Evolutionary conservation across 768 basidiomycete species (phyloP), one percentile per base, ranked within the genome.

Genomic region (Leccinum aurantiacum): DNA sequence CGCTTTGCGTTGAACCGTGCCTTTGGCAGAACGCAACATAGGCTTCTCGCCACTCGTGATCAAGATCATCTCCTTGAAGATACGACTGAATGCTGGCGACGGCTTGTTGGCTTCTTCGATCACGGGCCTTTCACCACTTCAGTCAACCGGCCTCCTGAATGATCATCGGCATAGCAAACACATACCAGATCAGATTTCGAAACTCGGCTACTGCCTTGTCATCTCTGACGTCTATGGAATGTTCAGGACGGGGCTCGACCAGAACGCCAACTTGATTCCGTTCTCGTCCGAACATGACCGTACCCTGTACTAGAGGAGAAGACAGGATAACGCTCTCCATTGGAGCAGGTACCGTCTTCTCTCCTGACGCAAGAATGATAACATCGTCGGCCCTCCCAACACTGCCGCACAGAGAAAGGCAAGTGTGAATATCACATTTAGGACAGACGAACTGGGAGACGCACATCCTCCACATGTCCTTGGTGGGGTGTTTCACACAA

Each of bases 31-130:
- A 44, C 78, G 76, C 7, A 74, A 67, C 50, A 85, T 64, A 0
- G 83, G 84, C 62, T 80, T 81, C 1, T 66, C 70, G 14, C 71
- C 38, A 2, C 68, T 65, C 1, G 81, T 71, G 9, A 84, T 63
- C 17, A 84, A 38, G 48, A 85, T 81, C 82, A 83, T 79, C 64
- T 84, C 80, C 67, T 81, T 81, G 69, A 79, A 81, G 6, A 82
- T 74, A 9, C 77, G 71, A 56, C 78, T 79, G 60, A 77, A 80
- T 0, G 76, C 69, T 0, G 81, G 81, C 0, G 79, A 73, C 2
- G 63, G 57, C 11, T 63, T 67, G 50, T 82, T 82, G 1, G 80
- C 81, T 44, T 80, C 76, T 25, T 80, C 79, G 0, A 83, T 75
- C 24, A 63, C 54, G 0, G 76, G 71, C 76, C 78, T 80, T 44